phyloP scores from a whole-genome alignment of 192 early-diverging fungal genomes.

The Mortierella alpina region DNA sequence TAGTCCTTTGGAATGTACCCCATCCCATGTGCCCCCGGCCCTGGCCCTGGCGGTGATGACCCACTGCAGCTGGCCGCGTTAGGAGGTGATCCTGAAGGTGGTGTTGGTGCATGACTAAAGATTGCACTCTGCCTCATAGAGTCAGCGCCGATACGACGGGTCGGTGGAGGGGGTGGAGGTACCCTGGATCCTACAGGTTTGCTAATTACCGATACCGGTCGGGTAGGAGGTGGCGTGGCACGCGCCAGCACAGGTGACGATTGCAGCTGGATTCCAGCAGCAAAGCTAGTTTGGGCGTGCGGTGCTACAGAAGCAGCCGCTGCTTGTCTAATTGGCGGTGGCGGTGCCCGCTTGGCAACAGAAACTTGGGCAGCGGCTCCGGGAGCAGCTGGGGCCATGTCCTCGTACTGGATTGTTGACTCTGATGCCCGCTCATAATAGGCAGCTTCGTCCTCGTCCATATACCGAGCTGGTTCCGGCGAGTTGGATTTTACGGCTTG shows the following conservation, averaged over 20 bases:
- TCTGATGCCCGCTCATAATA: slow-evolving; percentile 48
- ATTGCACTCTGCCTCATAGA: neutral
- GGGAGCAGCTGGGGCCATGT: slow-evolving; percentile 27
- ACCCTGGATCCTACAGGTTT: slow-evolving; percentile 14
- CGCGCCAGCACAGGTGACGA: neutral
- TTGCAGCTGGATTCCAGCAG: neutral
- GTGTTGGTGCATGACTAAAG: slow-evolving; percentile 1
- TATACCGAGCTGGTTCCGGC: slow-evolving; percentile 41
- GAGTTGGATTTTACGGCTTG: slow-evolving; percentile 25
- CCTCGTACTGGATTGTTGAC: slow-evolving; percentile 38
- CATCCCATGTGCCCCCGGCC: slow-evolving; percentile 17
- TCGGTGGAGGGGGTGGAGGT: slow-evolving; percentile 20
- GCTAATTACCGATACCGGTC: slow-evolving; percentile 2
- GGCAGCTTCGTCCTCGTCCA: slow-evolving; percentile 50
- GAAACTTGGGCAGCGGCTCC: slow-evolving; percentile 23
- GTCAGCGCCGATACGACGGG: slow-evolving; percentile 5
- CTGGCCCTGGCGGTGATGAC: neutral
- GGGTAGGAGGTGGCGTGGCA: slow-evolving; percentile 19
- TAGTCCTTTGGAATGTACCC: slow-evolving; percentile 36
- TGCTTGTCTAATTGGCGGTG: slow-evolving; percentile 47
- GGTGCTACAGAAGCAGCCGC: slow-evolving; percentile 3
- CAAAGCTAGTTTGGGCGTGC: neutral
- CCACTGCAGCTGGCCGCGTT: neutral
- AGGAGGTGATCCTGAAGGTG: slow-evolving; percentile 22
- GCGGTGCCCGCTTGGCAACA: slow-evolving; percentile 24